These are phyloP conservation scores for Otatea glauca DNA, from an alignment of 176 grass and related monocot genomes.

Conservation along the genomic window DNA sequence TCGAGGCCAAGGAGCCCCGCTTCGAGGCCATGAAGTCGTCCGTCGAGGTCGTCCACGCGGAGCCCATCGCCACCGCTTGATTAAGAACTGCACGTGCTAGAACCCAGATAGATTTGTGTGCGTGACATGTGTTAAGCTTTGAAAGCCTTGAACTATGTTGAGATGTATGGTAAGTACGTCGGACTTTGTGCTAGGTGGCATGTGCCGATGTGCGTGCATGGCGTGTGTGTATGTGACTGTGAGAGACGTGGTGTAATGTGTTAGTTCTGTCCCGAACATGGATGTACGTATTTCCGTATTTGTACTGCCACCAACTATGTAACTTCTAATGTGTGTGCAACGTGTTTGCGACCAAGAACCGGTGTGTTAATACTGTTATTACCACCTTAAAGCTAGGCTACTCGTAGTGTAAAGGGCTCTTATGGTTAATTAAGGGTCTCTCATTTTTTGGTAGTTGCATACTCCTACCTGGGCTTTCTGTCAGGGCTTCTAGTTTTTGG, in stretches of 20 bases:
- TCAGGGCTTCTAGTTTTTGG: not conserved
- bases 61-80: slow-evolving; percentile 60
- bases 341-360: not conserved
- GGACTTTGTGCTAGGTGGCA: not conserved
- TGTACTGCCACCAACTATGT: too few species aligned
- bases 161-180: not conserved
- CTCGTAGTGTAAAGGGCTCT: not conserved
- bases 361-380: not conserved
- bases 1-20: slow-evolving; percentile 88
- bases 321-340: not conserved
- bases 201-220: not conserved
- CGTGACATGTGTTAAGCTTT: not conserved
- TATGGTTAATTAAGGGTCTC: not conserved
- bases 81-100: not conserved
- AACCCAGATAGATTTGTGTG: not conserved
- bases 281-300: not conserved
- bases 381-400: not conserved
- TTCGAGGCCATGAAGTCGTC: slow-evolving; percentile 83
- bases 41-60: slow-evolving; percentile 27
- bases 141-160: not conserved
- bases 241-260: not conserved
- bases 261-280: not conserved
- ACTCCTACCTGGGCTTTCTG: not conserved
- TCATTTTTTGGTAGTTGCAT: not conserved
- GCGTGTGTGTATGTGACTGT: too few species aligned